Percentiles rank a stretch among this genome's conserved stretches.
Conservation (phyloP, 768 basidiomycete species). For the Suillus cothurnatus region DNA sequence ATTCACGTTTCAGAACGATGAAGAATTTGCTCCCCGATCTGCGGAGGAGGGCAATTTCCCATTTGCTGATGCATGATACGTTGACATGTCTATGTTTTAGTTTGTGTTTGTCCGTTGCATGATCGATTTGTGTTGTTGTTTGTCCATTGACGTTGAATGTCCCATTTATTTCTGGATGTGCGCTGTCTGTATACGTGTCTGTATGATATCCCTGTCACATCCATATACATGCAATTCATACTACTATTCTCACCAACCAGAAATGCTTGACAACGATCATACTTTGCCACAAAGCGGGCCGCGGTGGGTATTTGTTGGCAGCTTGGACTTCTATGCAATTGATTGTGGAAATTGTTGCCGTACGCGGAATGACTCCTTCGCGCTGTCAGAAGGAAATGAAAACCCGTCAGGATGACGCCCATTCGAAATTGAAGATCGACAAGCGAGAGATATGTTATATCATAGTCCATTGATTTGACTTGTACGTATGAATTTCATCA, state of each 20-base stretch:
- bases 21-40: not conserved
- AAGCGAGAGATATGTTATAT: not conserved
- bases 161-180: not conserved
- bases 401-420: not conserved
- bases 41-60: not conserved
- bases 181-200: not conserved
- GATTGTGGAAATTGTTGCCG: not conserved
- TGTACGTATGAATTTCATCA: not conserved
- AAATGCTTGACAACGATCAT: not conserved
- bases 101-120: not conserved
- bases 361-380: not conserved
- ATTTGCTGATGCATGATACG: not conserved
- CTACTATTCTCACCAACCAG: not conserved
- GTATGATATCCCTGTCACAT: not conserved
- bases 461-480: not conserved
- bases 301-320: not conserved
- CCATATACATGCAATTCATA: not conserved
- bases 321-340: not conserved
- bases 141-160: not conserved
- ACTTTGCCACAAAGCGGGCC: not conserved
- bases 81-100: not conserved
- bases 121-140: too few species aligned
- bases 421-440: not conserved
- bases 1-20: not conserved
- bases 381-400: not conserved